phyloP scores from a whole-genome alignment of 306 rosid genomes.

The Crotalaria pallida region DNA sequence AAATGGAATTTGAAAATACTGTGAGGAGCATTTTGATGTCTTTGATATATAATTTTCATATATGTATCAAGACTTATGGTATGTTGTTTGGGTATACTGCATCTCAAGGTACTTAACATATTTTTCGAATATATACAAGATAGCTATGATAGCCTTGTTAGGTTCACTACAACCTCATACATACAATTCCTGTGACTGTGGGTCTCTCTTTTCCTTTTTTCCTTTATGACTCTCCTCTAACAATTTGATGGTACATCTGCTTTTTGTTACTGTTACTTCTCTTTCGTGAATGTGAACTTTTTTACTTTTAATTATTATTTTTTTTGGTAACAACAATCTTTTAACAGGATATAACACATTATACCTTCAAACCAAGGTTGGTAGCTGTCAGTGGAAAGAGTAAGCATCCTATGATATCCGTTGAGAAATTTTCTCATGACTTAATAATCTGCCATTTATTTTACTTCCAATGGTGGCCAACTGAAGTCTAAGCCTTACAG shows the following conservation, averaged over 20 bases:
- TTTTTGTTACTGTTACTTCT: slow-evolving; percentile 18
- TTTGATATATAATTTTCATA: too few relatives aligned
- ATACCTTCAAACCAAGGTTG: slow-evolving; percentile 5
- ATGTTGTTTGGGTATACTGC: too few relatives aligned
- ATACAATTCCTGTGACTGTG: neutral
- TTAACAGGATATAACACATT: neutral
- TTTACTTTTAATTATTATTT: neutral
- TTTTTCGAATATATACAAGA: neutral
- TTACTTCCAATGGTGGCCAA: slow-evolving; percentile 7
- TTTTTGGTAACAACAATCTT: slow-evolving; percentile 3
- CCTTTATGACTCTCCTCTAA: slow-evolving; percentile 15
- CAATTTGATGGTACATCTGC: neutral
- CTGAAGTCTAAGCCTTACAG: neutral
- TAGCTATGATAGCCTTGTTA: neutral
- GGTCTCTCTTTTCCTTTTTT: neutral
- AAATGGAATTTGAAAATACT: too few relatives aligned
- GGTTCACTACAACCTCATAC: neutral
- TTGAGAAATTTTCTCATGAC: slow-evolving; percentile 12
- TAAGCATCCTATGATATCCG: slow-evolving; percentile 40
- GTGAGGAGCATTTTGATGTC: too few relatives aligned
- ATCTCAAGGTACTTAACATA: too few relatives aligned
- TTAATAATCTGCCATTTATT: slow-evolving; percentile 12
- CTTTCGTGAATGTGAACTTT: neutral
- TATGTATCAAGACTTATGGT: too few relatives aligned
- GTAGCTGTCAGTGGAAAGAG: slow-evolving; percentile 31